Evolutionary conservation across 805 yeast genomes (phyloP), one percentile per base, ranked within the genome.

Genomic region (Candida xiaguanensis): DNA sequence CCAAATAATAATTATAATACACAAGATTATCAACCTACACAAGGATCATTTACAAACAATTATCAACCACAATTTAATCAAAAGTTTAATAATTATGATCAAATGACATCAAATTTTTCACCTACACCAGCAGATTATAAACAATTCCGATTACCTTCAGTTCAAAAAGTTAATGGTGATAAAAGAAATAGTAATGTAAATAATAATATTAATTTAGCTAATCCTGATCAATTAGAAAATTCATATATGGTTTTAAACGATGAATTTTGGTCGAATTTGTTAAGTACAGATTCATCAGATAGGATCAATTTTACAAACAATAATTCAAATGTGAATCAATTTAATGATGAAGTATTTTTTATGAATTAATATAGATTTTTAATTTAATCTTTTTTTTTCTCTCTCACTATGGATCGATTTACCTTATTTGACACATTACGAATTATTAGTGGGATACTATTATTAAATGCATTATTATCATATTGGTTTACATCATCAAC

Each of bases 241-340:
- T 75, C 80, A 8, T 72, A 70, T 34, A 69, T 72, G 63, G 74
- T 79, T 8, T 56, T 81, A 25, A 78, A 77, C 42, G 89, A 82
- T 50, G 89, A 82, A 51, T 79, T 82, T 49, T 82, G 89, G 89
- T 70, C 79, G 25, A 85, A 82, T 42, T 56, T 75, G 24, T 53
- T 74, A 23, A 63, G 63, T 37, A 53, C 65, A 1, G 62, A 52
- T 30, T 46, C 63, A 13, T 17, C 39, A 14, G 63, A 65, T 47
- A 55, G 56, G 36, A 50, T 65, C 33, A 60, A 65, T 39, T 63
- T 67, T 35, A 53, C 64, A 6, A 61, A 51, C 41, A 52, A 44
- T 32, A 49, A 43, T 36, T 25, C 34, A 18, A 35, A 38, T 22
- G 32, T 27, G 5, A 39, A 43, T 8, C 45, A 41, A 14, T 27